phyloP scores from a whole-genome alignment of 176 grass and related monocot genomes.

The Dactylis glomerata region DNA sequence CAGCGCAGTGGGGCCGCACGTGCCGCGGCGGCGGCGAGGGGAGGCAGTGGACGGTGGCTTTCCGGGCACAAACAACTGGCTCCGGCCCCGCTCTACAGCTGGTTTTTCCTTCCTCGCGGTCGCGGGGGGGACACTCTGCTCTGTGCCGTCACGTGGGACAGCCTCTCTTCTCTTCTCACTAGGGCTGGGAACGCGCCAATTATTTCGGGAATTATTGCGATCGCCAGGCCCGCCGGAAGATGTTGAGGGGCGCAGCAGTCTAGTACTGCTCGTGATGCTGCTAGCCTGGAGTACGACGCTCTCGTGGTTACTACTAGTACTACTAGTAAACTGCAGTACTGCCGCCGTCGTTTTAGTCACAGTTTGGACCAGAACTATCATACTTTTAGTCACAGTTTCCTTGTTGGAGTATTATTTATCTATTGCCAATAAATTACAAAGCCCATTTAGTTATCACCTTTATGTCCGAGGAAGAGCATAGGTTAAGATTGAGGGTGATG shows the following conservation, averaged over 20 bases:
- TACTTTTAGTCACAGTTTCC: no score
- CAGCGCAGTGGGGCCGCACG: no score
- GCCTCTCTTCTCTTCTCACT: not conserved
- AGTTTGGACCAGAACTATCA: no score
- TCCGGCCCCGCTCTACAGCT: conserved; percentile 55
- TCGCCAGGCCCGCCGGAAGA: not conserved
- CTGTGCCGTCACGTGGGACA: conserved; percentile 50
- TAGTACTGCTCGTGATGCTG: not conserved
- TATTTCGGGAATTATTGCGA: conserved; percentile 34
- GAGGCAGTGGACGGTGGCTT: conserved; percentile 66
- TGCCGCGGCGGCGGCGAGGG: conserved; percentile 23
- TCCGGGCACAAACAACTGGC: conserved; percentile 37
- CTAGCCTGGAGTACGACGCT: not conserved
- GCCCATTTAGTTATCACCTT: no score
- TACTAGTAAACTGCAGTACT: no score
- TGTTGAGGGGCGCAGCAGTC: not conserved
- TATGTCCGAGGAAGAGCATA: no score
- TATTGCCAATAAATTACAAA: no score
- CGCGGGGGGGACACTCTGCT: not conserved
- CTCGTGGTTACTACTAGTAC: no score
- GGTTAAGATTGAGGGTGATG: no score
- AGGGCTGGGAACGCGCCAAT: conserved; percentile 25
- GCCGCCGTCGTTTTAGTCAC: no score
- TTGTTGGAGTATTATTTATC: no score
- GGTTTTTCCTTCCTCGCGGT: not conserved